phyloP scores from a whole-genome alignment of 2,329 filamentous ascomycete genomes.

The Penicillium sp. region DNA sequence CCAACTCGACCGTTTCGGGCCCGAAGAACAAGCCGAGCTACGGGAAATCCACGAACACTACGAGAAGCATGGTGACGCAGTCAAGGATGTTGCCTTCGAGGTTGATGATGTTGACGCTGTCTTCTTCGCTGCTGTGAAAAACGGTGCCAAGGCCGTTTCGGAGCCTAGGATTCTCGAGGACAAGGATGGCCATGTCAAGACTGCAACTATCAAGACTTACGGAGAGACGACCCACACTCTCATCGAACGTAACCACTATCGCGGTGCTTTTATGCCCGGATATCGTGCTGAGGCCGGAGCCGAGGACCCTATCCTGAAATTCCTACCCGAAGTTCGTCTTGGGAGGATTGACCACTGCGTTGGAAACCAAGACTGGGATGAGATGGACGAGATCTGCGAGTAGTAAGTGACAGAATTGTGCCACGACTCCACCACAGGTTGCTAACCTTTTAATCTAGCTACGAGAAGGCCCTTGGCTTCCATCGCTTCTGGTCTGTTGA shows the following conservation, averaged over 20 bases:
- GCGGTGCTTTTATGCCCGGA: constrained; percentile 78
- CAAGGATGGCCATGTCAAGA: constrained; percentile 66
- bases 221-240: constrained; percentile 95
- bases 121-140: constrained; percentile 69
- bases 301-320: constrained; percentile 48
- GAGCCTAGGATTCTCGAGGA: constrained; percentile 62
- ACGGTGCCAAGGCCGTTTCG: constrained; percentile 44
- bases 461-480: constrained; percentile 87
- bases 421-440: background rate
- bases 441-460: constrained; percentile 52
- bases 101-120: constrained; percentile 86
- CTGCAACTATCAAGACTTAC: constrained; percentile 85
- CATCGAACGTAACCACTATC: constrained; percentile 71
- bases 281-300: constrained; percentile 61
- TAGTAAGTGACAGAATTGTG: constrained; percentile 48
- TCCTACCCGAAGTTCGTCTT: constrained; percentile 67
- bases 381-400: constrained; percentile 70
- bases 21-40: constrained; percentile 66
- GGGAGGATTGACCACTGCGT: constrained; percentile 92
- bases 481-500: constrained; percentile 98
- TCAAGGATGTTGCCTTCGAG: constrained; percentile 94
- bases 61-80: constrained; percentile 85
- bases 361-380: constrained; percentile 93
- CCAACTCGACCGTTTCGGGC: constrained; percentile 57
- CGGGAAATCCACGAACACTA: constrained; percentile 79